Base-by-base conservation (phyloP, 2,329 filamentous ascomycete species). In the Pseudomassariella vexata region DNA sequence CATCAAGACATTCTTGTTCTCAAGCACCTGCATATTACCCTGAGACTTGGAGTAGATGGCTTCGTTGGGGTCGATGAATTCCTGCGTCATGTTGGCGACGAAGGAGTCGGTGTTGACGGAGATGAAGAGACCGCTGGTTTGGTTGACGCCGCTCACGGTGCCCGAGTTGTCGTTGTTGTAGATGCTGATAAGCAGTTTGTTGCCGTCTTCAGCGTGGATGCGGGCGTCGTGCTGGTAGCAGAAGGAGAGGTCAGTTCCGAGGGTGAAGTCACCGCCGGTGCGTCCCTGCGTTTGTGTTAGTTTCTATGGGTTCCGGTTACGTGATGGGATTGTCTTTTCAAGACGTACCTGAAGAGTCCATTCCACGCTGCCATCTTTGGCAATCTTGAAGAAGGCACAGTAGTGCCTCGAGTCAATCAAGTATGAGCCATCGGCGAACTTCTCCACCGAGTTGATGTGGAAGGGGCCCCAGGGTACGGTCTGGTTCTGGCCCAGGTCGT, bases 161-260 rank as follows among this genome's bases (percentile, higher is more conserved):
- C 44, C 42, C 9, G 43, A 49, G 18, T 58, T 58, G 26, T 49
- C 54, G 26, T 61, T 60, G 45, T 61, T 54, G 23, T 57, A 57
- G 20, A 61, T 35, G 30, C 49, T 57, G 9, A 60, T 39, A 1
- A 41, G 36, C 16, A 54, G 39, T 10, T 36, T 42, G 12, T 35
- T 26, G 1, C 41, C 44, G 0, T 40, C 40, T 1, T 47, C 39
- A 5, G 45, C 42, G 6, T 47, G 39, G 10, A 49, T 48, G 0
- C 52, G 53, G 9, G 53, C 57, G 12, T 60, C 46, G 30, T 59
- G 58, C 38, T 59, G 55, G 41, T 56, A 61, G 5, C 47, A 48
- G 38, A 61, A 60, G 12, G 35, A 40, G 4, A 41, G 32, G 9
- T 14, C 19, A 2, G 14, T 14, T 11, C 35, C 42, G 15, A 46